phyloP scores from a whole-genome alignment of 2,329 filamentous ascomycete genomes.

The Fusarium compactum region DNA sequence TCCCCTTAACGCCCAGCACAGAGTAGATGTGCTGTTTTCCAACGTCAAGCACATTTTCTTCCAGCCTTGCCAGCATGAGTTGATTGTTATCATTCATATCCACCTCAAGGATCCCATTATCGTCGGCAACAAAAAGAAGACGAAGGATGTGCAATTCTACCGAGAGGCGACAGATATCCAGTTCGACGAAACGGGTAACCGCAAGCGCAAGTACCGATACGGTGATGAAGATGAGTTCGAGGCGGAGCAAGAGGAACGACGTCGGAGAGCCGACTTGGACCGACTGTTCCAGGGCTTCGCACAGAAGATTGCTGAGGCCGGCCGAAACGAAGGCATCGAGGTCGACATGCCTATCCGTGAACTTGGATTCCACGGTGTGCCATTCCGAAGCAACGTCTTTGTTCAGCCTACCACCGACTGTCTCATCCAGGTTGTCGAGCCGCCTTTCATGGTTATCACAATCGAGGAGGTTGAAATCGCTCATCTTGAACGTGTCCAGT shows the following conservation, averaged over 20 bases:
- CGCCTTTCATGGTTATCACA: constrained; percentile 95
- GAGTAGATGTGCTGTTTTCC: constrained; percentile 94
- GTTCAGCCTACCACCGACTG: constrained; percentile 98
- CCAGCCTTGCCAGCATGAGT: constrained; percentile 94
- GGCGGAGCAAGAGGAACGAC: constrained; percentile 95
- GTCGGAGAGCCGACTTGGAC: constrained; percentile 90
- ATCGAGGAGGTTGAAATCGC: constrained; percentile 96
- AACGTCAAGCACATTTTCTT: constrained; percentile 99
- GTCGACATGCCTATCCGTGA: constrained; percentile 98
- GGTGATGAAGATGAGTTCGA: constrained; percentile 99
- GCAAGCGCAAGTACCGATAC: constrained; percentile 96
- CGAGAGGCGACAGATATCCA: constrained; percentile 98
- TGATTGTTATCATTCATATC: constrained; percentile 98
- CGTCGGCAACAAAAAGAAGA: constrained; percentile 97
- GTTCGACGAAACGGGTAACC: constrained; percentile 98
- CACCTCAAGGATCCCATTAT: constrained; percentile 98
- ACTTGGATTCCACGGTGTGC: constrained; percentile 95
- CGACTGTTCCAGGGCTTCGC: constrained; percentile 96
- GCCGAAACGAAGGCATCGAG: constrained; percentile 88
- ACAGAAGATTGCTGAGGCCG: constrained; percentile 97
- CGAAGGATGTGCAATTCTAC: constrained; percentile 98
- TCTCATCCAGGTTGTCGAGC: constrained; percentile 95
- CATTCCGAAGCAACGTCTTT: constrained; percentile 93
- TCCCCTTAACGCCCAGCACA: constrained; percentile 80
- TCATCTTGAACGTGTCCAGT: constrained; percentile 94